Evolutionary conservation across 768 basidiomycete species (phyloP).

Genomic region (Termitomyces eurrhizus): DNA sequence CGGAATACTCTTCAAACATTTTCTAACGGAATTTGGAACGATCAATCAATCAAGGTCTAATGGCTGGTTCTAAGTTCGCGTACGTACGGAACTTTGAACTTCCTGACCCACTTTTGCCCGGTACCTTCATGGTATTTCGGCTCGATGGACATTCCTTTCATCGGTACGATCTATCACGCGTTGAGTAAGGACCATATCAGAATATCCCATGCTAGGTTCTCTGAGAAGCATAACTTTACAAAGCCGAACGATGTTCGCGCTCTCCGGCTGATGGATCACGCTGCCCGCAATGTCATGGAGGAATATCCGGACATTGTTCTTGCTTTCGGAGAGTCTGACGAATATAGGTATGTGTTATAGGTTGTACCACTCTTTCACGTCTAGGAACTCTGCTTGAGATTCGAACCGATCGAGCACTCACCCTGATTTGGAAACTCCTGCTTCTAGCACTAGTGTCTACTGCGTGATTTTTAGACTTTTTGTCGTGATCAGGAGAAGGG

Average conservation of each 20-base stretch:
- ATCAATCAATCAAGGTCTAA: conserved; percentile 23
- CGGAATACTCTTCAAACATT: no score
- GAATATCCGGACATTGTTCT: conserved; percentile 81
- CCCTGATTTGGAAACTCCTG: neutral
- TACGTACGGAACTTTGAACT: conserved; percentile 91
- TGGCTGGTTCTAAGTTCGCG: conserved; percentile 92
- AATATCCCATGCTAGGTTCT: conserved; percentile 53
- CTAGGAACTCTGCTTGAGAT: neutral
- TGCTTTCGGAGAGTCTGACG: conserved; percentile 95
- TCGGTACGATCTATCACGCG: conserved; percentile 44
- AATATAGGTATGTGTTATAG: conserved; percentile 68
- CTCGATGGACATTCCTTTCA: conserved; percentile 95
- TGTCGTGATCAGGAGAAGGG: neutral
- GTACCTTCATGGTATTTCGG: conserved; percentile 80
- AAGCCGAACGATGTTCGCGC: conserved; percentile 94
- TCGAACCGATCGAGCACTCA: neutral
- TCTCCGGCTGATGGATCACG: conserved; percentile 87
- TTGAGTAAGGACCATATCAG: neutral
- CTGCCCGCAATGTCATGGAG: conserved; percentile 77
- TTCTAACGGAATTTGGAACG: neutral
- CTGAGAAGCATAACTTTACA: conserved; percentile 72
- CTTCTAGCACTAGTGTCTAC: neutral
- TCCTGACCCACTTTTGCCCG: conserved; percentile 80
- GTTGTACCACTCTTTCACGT: neutral
- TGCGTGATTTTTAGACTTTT: neutral